Conservation (phyloP, 306 rosid genomes). For the Acacia crassicarpa region DNA sequence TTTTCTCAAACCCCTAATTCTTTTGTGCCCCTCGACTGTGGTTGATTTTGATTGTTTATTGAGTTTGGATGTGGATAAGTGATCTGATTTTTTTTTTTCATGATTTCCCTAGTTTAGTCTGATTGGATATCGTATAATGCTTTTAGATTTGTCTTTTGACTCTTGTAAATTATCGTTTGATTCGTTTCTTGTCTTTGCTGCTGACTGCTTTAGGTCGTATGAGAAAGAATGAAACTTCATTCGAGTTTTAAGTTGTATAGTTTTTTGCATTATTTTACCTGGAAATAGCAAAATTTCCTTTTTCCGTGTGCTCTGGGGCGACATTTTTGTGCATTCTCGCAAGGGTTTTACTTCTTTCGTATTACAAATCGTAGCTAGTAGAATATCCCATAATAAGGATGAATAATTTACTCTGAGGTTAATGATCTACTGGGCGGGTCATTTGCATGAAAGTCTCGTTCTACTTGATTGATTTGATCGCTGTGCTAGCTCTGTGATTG, state of each 20-base stretch:
- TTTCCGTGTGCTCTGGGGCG: background rate
- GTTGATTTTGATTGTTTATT: constrained; percentile 18
- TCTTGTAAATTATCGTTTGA: background rate
- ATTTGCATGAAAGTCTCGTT: background rate
- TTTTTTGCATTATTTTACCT: background rate
- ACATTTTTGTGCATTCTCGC: background rate
- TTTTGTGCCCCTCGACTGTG: background rate
- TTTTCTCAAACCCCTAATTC: background rate
- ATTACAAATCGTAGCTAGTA: background rate
- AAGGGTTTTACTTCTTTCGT: background rate
- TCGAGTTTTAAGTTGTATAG: background rate
- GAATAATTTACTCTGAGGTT: background rate
- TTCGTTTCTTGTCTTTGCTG: background rate
- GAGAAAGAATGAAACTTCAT: background rate
- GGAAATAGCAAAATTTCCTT: background rate
- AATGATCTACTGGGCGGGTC: background rate
- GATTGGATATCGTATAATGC: background rate
- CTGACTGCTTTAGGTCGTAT: background rate
- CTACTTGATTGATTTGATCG: constrained; percentile 11
- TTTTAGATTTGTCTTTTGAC: background rate
- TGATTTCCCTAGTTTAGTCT: background rate
- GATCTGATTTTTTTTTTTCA: background rate
- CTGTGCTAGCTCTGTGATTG: background rate
- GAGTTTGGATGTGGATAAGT: background rate
- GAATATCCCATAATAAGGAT: background rate